Evolutionary conservation across 1,284 basidiomycete species (phyloP).

Genomic region (Cutaneotrichosporon spelunceum): DNA sequence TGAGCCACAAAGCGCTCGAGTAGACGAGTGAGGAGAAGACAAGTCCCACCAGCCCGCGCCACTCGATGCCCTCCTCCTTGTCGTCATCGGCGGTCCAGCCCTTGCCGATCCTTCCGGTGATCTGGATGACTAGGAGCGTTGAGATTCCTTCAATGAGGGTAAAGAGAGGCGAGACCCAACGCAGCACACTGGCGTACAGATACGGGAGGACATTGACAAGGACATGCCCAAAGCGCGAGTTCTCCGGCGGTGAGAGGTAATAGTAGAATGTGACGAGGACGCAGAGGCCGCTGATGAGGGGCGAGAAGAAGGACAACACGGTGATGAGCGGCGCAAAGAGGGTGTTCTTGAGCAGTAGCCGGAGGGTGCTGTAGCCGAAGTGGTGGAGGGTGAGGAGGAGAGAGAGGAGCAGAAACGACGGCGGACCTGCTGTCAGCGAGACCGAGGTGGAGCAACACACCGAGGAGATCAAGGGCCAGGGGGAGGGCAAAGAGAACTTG

Average conservation of each 20-base stretch:
- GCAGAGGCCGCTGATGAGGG: conserved; percentile 40
- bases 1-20: conserved; percentile 45
- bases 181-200: conserved; percentile 46
- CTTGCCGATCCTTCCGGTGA: conserved; percentile 49
- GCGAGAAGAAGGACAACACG: conserved; percentile 45
- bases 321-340: conserved; percentile 44
- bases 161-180: conserved; percentile 51
- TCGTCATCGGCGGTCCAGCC: conserved; percentile 52
- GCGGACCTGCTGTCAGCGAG: conserved; percentile 37
- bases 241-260: conserved; percentile 39
- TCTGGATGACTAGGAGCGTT: conserved; percentile 49
- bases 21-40: conserved; percentile 48
- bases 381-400: conserved; percentile 50
- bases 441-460: conserved; percentile 23
- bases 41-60: conserved; percentile 49
- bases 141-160: conserved; percentile 50
- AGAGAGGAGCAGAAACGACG: conserved; percentile 52
- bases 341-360: conserved; percentile 48
- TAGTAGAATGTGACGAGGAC: conserved; percentile 42
- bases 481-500: conserved; percentile 48
- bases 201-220: conserved; percentile 48
- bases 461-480: conserved; percentile 46
- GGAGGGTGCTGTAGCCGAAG: conserved; percentile 47
- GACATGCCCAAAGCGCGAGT: conserved; percentile 26
- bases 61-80: conserved; percentile 48